Base-by-base conservation (phyloP, 768 basidiomycete species). In the Cyathus striatus region DNA sequence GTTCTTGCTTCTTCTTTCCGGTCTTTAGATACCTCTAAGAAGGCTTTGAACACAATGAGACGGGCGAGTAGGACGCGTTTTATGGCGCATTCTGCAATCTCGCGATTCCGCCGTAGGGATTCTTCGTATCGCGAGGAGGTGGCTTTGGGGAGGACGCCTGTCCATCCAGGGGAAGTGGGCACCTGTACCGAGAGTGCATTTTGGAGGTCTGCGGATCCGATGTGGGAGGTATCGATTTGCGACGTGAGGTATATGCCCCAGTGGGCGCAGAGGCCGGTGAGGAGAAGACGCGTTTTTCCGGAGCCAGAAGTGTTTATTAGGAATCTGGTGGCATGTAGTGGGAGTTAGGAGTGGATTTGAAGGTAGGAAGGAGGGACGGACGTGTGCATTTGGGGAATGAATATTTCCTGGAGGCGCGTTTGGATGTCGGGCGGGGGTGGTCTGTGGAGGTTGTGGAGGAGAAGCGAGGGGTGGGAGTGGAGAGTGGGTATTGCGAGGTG, bases 201-300 rank as follows among this genome's bases (percentile, higher is more conserved):
- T 43, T 69, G 64, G 22, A 73, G 59, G 45, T 74, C 71, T 44
- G 54, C 62, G 1, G 72, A 74, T 6, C 72, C 71, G n/a, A 70
- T 54, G 23, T 62, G 54, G 43, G 66, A 68, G 16, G 66, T 66
- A 47, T 74, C 72, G 36, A 71, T 63, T 9, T 61, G 45, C 9
- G 69, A 71, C 0, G 71, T 73, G 46, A 74, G 70, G 49, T 74
- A 74, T 41, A 74, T 66, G 3, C 71, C 72, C 72, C 72, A 74
- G 34, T 64, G 54, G 23, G 62, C 49, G 42, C 71, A 73, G 4
- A 74, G 59, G 17, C 70, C 70, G 50, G 73, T 71, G 6, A 74
- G 49, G 2, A 74, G 53, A 9, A 71, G 57, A 23, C 70, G 57
- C 1, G 70, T 72, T 48, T 74, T 74, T 16, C 71, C 70, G 2